phyloP scores from a whole-genome alignment of 306 rosid genomes.

The Adenanthera pavonina region DNA sequence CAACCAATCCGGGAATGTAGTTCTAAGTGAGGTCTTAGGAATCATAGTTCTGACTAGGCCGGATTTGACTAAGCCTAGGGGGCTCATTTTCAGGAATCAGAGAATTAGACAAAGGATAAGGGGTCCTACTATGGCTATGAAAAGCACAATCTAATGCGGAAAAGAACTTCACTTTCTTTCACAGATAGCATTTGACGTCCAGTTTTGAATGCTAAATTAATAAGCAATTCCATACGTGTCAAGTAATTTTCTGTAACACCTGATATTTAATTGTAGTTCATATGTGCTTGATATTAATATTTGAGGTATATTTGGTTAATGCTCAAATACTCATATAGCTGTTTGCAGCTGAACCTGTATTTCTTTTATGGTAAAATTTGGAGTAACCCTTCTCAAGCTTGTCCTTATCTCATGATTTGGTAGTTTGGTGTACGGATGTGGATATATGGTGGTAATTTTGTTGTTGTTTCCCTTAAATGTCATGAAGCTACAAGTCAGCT shows the following conservation, averaged over 20 bases:
- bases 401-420: background rate
- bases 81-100: too few relatives aligned
- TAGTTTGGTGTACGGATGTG: background rate
- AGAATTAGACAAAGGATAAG: too few relatives aligned
- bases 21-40: too few relatives aligned
- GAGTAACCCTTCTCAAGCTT: background rate
- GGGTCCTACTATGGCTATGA: too few relatives aligned
- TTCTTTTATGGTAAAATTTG: background rate
- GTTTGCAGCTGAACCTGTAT: background rate
- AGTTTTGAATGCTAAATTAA: too few relatives aligned
- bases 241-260: background rate
- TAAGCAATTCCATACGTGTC: conserved; percentile 11
- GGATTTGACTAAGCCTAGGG: too few relatives aligned
- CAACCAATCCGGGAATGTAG: too few relatives aligned
- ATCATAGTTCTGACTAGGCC: too few relatives aligned
- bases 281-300: background rate
- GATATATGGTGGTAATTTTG: background rate
- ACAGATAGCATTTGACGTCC: too few relatives aligned
- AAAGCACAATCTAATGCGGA: too few relatives aligned
- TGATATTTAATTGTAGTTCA: background rate
- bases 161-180: too few relatives aligned
- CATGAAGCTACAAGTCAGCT: background rate
- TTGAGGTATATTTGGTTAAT: background rate
- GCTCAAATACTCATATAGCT: background rate
- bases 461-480: background rate